Evolutionary conservation across 2,329 filamentous ascomycete genomes (phyloP).

Genomic region (Karstenula rhodostoma): DNA sequence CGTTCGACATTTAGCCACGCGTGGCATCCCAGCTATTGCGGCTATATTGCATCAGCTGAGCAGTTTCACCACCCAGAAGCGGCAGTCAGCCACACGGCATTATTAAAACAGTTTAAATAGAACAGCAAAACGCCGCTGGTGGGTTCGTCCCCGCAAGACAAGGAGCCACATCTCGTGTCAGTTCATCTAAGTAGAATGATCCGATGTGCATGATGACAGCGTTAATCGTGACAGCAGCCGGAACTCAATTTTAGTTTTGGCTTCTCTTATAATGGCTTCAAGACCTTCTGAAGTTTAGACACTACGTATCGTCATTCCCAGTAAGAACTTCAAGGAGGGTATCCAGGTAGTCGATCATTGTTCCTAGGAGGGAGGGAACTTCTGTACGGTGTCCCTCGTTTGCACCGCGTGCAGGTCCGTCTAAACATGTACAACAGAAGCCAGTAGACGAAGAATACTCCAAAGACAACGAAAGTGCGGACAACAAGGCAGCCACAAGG

Average conservation of each 20-base stretch:
- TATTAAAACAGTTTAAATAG: constrained; percentile 4
- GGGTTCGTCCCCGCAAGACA: constrained; percentile 3
- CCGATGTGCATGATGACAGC: background rate
- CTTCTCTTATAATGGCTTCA: background rate
- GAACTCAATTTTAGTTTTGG: background rate
- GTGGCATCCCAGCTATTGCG: constrained; percentile 3
- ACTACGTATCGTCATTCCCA: background rate
- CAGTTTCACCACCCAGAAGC: constrained; percentile 1
- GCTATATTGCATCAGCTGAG: constrained; percentile 12
- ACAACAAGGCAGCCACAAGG: background rate
- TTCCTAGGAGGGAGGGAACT: too few species aligned
- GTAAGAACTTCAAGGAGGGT: too few species aligned
- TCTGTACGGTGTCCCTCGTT: background rate
- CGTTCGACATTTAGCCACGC: constrained; percentile 18
- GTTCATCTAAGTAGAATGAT: constrained; percentile 8
- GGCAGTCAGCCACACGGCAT: background rate
- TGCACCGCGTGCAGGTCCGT: background rate
- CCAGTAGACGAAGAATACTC: background rate
- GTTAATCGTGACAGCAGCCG: background rate
- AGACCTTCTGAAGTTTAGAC: background rate
- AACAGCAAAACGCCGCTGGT: constrained; percentile 2
- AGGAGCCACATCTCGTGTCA: background rate
- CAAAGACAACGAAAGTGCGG: background rate
- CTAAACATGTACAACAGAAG: background rate
- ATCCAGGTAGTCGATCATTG: too few species aligned